Evolutionary conservation across 164 flowering plant genomes (phyloP).

Genomic region (Hamamelis virginiana): DNA sequence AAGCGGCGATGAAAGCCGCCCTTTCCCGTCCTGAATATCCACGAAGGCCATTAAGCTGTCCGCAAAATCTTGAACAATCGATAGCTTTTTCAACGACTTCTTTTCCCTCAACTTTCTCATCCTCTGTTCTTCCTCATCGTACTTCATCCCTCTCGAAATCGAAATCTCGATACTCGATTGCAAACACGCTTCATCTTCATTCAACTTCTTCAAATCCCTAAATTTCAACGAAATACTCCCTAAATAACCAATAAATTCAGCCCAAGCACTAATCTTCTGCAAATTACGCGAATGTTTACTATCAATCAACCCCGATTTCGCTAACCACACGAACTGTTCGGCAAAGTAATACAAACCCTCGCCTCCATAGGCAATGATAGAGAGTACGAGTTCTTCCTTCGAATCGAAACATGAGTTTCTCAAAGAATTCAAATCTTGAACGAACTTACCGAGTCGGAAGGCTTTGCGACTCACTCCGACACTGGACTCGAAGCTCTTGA

Average conservation of each 20-base stretch:
- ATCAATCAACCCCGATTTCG: constrained; percentile 77
- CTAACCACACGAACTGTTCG: constrained; percentile 85
- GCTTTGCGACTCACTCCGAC: constrained; percentile 91
- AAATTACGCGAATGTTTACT: constrained; percentile 28
- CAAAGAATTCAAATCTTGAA: constrained; percentile 79
- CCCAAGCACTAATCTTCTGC: constrained; percentile 77
- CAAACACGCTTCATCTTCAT: constrained; percentile 46
- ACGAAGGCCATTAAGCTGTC: constrained; percentile 80
- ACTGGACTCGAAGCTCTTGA: constrained; percentile 79
- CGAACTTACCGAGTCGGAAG: constrained; percentile 87
- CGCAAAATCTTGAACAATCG: constrained; percentile 80
- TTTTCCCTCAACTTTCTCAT: constrained; percentile 53
- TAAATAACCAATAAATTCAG: constrained; percentile 74
- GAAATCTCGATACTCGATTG: constrained; percentile 37
- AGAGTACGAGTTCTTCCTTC: constrained; percentile 32
- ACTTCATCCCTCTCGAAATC: constrained; percentile 28
- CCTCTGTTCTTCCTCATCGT: constrained; percentile 33
- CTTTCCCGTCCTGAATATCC: constrained; percentile 76
- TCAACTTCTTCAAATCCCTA: constrained; percentile 56
- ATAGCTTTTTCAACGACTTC: constrained; percentile 63
- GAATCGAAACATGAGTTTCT: constrained; percentile 34
- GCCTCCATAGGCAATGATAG: constrained; percentile 74
- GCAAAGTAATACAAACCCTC: constrained; percentile 82
- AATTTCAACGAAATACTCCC: constrained; percentile 73
- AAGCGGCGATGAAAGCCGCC: constrained; percentile 55